These are phyloP conservation scores for Abelmoschus esculentus DNA, from an alignment of 345 rosid species.

Conservation along the genomic window DNA sequence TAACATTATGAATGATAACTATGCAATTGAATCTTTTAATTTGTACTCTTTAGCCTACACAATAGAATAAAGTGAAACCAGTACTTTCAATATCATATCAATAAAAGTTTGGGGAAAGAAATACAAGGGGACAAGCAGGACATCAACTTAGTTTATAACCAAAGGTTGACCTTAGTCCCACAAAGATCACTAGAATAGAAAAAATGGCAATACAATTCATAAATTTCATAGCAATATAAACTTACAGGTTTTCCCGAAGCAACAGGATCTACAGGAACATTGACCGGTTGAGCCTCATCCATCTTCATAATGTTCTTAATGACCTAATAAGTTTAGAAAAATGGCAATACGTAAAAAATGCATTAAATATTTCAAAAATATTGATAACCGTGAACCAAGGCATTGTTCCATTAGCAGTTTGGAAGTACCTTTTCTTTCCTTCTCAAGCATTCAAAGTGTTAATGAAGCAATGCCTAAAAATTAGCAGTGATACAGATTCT, in stretches of 20 bases:
- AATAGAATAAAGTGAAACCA: not conserved
- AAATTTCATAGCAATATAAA: not conserved
- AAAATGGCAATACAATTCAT: not conserved
- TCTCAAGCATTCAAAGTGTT: not conserved
- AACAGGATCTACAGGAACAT: constrained; percentile 24
- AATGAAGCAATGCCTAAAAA: not conserved
- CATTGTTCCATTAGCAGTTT: not conserved
- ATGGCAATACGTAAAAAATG: not conserved
- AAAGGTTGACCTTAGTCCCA: not conserved
- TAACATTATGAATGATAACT: not conserved
- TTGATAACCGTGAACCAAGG: not conserved
- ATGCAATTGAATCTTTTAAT: not conserved
- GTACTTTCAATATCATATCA: not conserved
- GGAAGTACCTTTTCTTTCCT: not conserved
- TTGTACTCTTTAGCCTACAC: not conserved
- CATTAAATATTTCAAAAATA: not conserved
- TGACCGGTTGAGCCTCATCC: constrained; percentile 42
- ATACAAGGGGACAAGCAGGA: not conserved
- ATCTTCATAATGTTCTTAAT: constrained; percentile 41
- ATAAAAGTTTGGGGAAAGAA: not conserved
- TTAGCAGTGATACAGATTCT: not conserved
- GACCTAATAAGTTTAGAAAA: constrained; percentile 17
- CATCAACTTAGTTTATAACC: not conserved
- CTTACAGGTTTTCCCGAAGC: constrained; percentile 20
- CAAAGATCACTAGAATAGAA: not conserved